Conservation (phyloP, 2,329 filamentous ascomycete species). For the Coleophoma crateriformis region DNA sequence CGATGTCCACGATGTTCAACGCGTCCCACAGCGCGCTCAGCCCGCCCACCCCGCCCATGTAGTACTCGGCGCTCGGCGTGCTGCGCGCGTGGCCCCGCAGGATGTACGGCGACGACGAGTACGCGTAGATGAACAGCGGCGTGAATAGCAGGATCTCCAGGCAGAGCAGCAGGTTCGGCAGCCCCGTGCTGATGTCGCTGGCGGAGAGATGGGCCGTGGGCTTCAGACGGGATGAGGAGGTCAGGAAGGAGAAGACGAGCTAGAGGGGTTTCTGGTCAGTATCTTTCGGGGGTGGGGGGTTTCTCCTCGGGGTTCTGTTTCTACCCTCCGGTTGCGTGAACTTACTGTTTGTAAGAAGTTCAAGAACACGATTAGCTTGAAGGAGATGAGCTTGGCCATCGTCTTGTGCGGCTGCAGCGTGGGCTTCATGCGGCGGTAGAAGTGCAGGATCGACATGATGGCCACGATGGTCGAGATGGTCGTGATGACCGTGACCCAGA, state of each 20-base stretch:
- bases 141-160: constrained; percentile 13
- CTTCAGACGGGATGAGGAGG: constrained; percentile 6
- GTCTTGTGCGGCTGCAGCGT: constrained; percentile 5
- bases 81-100: neutral
- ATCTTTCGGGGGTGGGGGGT: neutral
- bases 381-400: constrained; percentile 8
- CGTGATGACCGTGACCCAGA: constrained; percentile 21
- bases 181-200: constrained; percentile 8
- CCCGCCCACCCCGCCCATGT: no score
- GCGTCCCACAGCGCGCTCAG: no score
- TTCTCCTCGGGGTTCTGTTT: neutral
- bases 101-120: constrained; percentile 6
- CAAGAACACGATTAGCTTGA: constrained; percentile 12
- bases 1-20: no score
- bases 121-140: constrained; percentile 9
- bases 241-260: constrained; percentile 12
- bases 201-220: constrained; percentile 9
- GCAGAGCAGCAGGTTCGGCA: constrained; percentile 11
- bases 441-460: constrained; percentile 7
- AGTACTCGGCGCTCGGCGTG: no score
- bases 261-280: neutral
- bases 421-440: constrained; percentile 9
- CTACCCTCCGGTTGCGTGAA: no score
- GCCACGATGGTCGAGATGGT: constrained; percentile 7
- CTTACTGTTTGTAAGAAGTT: constrained; percentile 13